A percentile compares a stretch with the other conserved stretches of the same genome.
Conservation (phyloP, 2,329 filamentous ascomycete species). For the Lojkania enalia region DNA sequence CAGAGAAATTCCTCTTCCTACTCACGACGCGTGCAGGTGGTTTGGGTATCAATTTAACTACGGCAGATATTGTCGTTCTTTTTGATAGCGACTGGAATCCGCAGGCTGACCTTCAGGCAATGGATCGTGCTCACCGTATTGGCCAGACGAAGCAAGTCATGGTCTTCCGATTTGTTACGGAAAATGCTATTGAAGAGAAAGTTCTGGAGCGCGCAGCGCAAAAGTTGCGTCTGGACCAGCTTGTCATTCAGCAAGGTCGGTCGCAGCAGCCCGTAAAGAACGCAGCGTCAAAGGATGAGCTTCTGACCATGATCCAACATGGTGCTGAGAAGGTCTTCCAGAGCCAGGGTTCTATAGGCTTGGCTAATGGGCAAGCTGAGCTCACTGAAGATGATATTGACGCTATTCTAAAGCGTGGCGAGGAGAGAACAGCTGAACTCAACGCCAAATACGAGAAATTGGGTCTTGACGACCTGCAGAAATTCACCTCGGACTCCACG, state of each 20-base stretch:
- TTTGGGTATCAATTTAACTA: slow-evolving; percentile 93
- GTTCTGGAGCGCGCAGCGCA: slow-evolving; percentile 95
- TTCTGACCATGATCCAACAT: slow-evolving; percentile 97
- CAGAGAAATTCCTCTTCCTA: slow-evolving; percentile 95
- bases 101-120: slow-evolving; percentile 95
- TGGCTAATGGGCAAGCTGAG: slow-evolving; percentile 62
- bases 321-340: slow-evolving; percentile 94
- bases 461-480: slow-evolving; percentile 94
- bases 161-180: slow-evolving; percentile 95
- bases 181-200: slow-evolving; percentile 98
- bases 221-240: slow-evolving; percentile 91
- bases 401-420: slow-evolving; percentile 80
- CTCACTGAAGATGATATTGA: slow-evolving; percentile 91
- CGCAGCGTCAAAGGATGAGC: slow-evolving; percentile 92
- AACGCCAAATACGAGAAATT: slow-evolving; percentile 96
- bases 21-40: slow-evolving; percentile 95
- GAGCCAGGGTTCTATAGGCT: slow-evolving; percentile 66
- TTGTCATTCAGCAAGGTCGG: slow-evolving; percentile 97
- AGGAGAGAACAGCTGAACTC: slow-evolving; percentile 84
- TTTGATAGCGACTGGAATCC: slow-evolving; percentile 99
- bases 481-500: slow-evolving; percentile 94
- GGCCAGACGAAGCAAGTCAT: slow-evolving; percentile 98
- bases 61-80: slow-evolving; percentile 91
- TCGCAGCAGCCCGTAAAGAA: slow-evolving; percentile 88
- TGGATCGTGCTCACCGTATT: slow-evolving; percentile 98